Percentiles rank a stretch among this genome's conserved stretches.
These are phyloP conservation scores for Chrysopogon serrulatus DNA, from an alignment of 176 grass and related monocot genomes.

Conservation along the genomic window DNA sequence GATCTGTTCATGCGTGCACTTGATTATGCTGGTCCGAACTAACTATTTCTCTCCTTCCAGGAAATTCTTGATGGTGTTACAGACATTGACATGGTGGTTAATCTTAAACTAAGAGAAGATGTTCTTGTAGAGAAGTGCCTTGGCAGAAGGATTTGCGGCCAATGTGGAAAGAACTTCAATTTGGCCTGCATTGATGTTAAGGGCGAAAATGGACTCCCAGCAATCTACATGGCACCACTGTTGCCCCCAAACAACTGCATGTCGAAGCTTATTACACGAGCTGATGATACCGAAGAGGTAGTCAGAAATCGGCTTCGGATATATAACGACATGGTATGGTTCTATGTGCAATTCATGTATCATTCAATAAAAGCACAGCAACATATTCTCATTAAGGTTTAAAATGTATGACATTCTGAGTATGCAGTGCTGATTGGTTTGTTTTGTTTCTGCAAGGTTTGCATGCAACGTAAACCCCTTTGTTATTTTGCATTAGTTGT, in stretches of 20 bases:
- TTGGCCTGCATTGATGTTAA: conserved; percentile 81
- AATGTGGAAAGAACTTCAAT: conserved; percentile 90
- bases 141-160: conserved; percentile 76
- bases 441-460: neutral
- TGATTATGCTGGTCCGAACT: neutral
- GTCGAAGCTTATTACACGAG: conserved; percentile 73
- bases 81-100: conserved; percentile 93
- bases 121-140: conserved; percentile 91
- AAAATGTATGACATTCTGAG: neutral
- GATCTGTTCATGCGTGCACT: neutral
- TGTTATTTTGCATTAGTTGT: neutral
- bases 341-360: neutral
- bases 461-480: neutral
- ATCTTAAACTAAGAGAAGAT: conserved; percentile 95
- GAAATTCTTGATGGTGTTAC: conserved; percentile 82
- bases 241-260: conserved; percentile 79
- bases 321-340: conserved; percentile 79
- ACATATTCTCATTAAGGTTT: neutral
- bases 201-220: conserved; percentile 65
- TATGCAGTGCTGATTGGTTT: neutral
- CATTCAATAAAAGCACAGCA: neutral
- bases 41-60: conserved; percentile 20
- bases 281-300: conserved; percentile 86
- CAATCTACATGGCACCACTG: conserved; percentile 79
- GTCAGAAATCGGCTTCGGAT: conserved; percentile 72